These are phyloP conservation scores for Russula ochroleuca DNA, from an alignment of 768 basidiomycete genomes.

Conservation along the genomic window DNA sequence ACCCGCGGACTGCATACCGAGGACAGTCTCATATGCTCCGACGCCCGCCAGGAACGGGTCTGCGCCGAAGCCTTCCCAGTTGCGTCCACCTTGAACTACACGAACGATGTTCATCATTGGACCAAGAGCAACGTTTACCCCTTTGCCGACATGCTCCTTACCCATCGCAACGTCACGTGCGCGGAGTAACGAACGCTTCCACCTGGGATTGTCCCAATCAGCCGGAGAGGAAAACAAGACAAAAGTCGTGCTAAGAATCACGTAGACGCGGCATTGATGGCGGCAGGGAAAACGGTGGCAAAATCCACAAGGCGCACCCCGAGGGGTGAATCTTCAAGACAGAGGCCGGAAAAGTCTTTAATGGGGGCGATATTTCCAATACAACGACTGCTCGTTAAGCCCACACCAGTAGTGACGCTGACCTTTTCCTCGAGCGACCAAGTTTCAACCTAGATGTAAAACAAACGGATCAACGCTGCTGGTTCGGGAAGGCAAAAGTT, in stretches of 20 bases:
- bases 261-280: constrained; percentile 77
- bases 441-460: constrained; percentile 16
- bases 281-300: constrained; percentile 79
- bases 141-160: constrained; percentile 75
- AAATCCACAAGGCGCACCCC: constrained; percentile 75
- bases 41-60: constrained; percentile 85
- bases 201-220: constrained; percentile 40
- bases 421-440: constrained; percentile 27
- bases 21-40: constrained; percentile 70
- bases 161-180: constrained; percentile 76
- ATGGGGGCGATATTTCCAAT: constrained; percentile 62
- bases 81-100: constrained; percentile 71
- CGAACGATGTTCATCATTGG: constrained; percentile 89
- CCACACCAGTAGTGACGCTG: constrained; percentile 31
- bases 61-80: constrained; percentile 95
- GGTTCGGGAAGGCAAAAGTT: not conserved
- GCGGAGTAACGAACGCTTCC: constrained; percentile 75
- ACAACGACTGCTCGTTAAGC: constrained; percentile 60
- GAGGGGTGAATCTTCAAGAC: constrained; percentile 75
- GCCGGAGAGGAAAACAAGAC: not conserved
- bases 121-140: constrained; percentile 71
- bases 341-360: constrained; percentile 59
- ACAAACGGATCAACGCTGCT: not conserved
- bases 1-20: constrained; percentile 74
- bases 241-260: constrained; percentile 36